Evolutionary conservation across 306 rosid genomes (phyloP).

Genomic region (Crotalaria pallida): DNA sequence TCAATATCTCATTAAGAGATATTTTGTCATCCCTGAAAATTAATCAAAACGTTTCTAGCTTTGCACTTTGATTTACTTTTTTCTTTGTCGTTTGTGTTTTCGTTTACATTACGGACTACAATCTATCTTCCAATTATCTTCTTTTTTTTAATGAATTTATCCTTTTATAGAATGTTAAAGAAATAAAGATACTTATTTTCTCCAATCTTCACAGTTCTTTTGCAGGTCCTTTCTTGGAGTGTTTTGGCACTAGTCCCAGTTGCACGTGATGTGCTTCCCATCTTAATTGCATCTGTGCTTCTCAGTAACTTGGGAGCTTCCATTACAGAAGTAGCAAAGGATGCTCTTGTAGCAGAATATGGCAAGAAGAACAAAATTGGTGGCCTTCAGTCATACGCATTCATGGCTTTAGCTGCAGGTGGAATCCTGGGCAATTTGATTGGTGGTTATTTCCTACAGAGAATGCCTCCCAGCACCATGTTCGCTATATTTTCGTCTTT

Average conservation of each 20-base stretch:
- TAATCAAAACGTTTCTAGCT: not conserved
- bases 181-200: conserved; percentile 12
- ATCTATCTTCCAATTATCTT: not conserved
- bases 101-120: not conserved
- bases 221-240: conserved; percentile 88
- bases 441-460: conserved; percentile 64
- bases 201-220: conserved; percentile 60
- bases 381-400: conserved; percentile 77
- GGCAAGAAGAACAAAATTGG: conserved; percentile 59
- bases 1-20: not conserved
- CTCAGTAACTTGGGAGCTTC: conserved; percentile 92
- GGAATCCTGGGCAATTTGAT: conserved; percentile 81
- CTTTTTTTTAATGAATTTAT: not conserved
- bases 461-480: conserved; percentile 57
- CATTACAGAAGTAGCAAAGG: conserved; percentile 80
- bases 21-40: not conserved
- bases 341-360: conserved; percentile 88
- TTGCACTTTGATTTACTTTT: not conserved
- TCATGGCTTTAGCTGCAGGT: conserved; percentile 84
- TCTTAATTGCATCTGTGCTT: conserved; percentile 55
- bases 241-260: conserved; percentile 57
- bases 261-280: conserved; percentile 51
- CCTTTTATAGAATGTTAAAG: not conserved
- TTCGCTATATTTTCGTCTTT: conserved; percentile 49
- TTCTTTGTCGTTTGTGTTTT: not conserved